Base-by-base conservation (phyloP, 2,329 filamentous ascomycete species). In the Aspergillus calidoustus region DNA sequence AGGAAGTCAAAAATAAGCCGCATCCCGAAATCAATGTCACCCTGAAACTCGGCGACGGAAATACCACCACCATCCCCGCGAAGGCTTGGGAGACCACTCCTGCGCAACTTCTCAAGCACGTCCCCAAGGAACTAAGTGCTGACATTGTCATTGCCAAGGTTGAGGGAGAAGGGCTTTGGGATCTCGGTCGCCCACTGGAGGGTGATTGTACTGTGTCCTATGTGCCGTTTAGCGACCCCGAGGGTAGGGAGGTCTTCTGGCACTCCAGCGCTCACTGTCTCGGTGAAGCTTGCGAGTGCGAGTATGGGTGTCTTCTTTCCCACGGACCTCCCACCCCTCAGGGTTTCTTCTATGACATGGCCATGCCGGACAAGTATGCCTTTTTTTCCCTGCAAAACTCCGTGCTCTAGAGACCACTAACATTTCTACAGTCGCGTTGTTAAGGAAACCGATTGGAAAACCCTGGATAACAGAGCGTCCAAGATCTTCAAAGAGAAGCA, bases 291-390 rank as follows among this genome's bases (percentile, higher is more conserved):
- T 91, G 90, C 54, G 95, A 99, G 80, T 87, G 91, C 73, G 87
- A 93, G 71, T 99, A 93, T 74, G 92, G 93, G 63, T 97, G 94
- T 80, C 89, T 91, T 71, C 86, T 97, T 50, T 97, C 93, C 77
- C 96, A 97, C 75, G 95, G 95, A 25, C 95, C 95, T 38, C 95
- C 92, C 9, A 93, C 94, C 49, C 88, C 93, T 57, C 90, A 93
- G 77, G 94, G 93, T 44, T 97, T 97, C 84, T 97, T 97, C 84
- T 98, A 97, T 79, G 92, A 98, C 80, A 97, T 98, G 93, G 91
- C 91, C 34, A 83, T 92, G 49, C 87, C 90, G 51, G 89, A 90
- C 44, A 88, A 89, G 73, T 80, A 74, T 57, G 73, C 71, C 31
- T 50, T 17, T n/a, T 11, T 34, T 22, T 41, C 31, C n/a, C 22